phyloP scores from a whole-genome alignment of 345 rosid species.

The Populus ilicifolia region DNA sequence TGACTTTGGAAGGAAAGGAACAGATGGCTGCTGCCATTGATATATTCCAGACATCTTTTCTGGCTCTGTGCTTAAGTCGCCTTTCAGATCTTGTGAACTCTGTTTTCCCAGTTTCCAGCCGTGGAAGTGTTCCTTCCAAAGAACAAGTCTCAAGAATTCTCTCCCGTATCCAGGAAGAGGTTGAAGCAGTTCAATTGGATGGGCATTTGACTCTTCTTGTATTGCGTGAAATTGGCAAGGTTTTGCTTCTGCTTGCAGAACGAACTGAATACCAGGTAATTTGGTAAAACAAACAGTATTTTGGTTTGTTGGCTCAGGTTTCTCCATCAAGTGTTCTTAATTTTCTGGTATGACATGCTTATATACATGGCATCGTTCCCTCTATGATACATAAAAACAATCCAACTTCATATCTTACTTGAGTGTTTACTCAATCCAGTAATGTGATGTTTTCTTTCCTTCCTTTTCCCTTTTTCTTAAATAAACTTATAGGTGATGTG shows the following conservation, averaged over 20 bases:
- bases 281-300: too few species aligned
- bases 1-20: slow-evolving; percentile 67
- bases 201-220: slow-evolving; percentile 87
- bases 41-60: slow-evolving; percentile 86
- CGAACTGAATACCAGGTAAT: slow-evolving; percentile 95
- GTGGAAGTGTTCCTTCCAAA: slow-evolving; percentile 89
- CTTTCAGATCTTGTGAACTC: slow-evolving; percentile 86
- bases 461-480: background rate
- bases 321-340: background rate
- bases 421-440: background rate
- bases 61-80: slow-evolving; percentile 70
- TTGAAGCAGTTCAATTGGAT: slow-evolving; percentile 88
- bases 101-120: slow-evolving; percentile 83
- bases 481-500: background rate
- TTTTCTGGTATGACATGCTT: background rate
- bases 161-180: slow-evolving; percentile 86
- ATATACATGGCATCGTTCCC: background rate
- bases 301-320: background rate
- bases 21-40: slow-evolving; percentile 77
- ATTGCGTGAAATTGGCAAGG: slow-evolving; percentile 82
- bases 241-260: slow-evolving; percentile 65
- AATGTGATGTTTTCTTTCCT: background rate
- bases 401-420: background rate
- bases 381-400: background rate
- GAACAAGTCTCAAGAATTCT: slow-evolving; percentile 77